Conservation (phyloP, 176 grass and related monocot species). For the Avena sativa region DNA sequence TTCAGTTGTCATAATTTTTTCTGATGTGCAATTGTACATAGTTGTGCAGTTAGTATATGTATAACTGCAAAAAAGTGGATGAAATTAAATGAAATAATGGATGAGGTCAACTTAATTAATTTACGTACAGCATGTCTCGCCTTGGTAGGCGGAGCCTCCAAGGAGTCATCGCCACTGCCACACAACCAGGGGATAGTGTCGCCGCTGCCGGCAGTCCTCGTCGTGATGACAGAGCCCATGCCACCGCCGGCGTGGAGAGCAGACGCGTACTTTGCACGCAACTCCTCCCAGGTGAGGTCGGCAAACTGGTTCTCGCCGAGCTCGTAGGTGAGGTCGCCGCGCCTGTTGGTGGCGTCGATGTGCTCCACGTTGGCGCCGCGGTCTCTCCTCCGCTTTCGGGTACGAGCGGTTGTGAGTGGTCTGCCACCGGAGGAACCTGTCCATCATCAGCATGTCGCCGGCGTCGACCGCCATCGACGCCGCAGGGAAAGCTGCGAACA, state of each 20-base stretch:
- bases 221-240: neutral
- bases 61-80: too few relatives aligned
- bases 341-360: slow-evolving; percentile 49
- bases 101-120: neutral
- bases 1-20: too few relatives aligned
- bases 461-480: neutral
- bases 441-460: slow-evolving; percentile 44
- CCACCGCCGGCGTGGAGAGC: neutral
- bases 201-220: neutral
- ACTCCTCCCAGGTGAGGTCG: slow-evolving; percentile 59
- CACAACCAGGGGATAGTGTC: neutral
- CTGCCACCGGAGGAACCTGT: slow-evolving; percentile 46
- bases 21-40: too few relatives aligned
- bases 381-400: slow-evolving; percentile 22
- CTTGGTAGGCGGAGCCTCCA: neutral
- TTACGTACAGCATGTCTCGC: slow-evolving; percentile 3
- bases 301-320: slow-evolving; percentile 66
- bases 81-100: neutral
- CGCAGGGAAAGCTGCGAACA: neutral
- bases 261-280: slow-evolving; percentile 21
- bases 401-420: slow-evolving; percentile 38
- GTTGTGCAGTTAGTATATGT: too few relatives aligned
- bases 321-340: slow-evolving; percentile 31
- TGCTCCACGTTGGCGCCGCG: slow-evolving; percentile 42
- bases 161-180: neutral